Conservation (phyloP, 176 grass and related monocot species). For the Calamus simplicifolius region DNA sequence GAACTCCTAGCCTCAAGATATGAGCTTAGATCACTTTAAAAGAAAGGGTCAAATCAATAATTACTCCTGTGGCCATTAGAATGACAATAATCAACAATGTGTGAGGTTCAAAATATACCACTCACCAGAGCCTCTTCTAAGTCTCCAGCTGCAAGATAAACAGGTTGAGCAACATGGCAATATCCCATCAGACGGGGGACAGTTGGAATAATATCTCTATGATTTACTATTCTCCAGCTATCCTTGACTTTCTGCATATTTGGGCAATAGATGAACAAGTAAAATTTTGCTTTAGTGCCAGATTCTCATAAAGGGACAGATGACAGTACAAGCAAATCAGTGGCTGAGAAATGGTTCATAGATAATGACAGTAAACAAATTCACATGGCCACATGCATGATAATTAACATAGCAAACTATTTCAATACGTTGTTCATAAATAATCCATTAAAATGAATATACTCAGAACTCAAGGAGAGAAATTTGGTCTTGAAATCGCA, state of each 20-base stretch:
- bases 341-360: no score
- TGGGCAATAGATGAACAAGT: constrained; percentile 6
- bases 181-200: constrained; percentile 97
- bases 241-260: constrained; percentile 80
- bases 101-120: not conserved
- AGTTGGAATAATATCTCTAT: constrained; percentile 93
- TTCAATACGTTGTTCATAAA: no score
- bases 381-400: no score
- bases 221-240: constrained; percentile 96
- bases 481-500: no score
- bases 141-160: constrained; percentile 80
- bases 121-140: constrained; percentile 52
- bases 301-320: no score
- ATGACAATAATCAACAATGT: not conserved
- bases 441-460: no score
- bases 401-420: no score
- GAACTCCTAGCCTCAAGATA: no score
- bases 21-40: no score
- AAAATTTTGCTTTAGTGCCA: not conserved
- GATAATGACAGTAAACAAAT: no score
- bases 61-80: not conserved
- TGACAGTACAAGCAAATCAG: no score
- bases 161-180: constrained; percentile 84
- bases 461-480: no score
- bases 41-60: not conserved